Conservation (phyloP, 2,329 filamentous ascomycete species). For the Fusarium burgessii region DNA sequence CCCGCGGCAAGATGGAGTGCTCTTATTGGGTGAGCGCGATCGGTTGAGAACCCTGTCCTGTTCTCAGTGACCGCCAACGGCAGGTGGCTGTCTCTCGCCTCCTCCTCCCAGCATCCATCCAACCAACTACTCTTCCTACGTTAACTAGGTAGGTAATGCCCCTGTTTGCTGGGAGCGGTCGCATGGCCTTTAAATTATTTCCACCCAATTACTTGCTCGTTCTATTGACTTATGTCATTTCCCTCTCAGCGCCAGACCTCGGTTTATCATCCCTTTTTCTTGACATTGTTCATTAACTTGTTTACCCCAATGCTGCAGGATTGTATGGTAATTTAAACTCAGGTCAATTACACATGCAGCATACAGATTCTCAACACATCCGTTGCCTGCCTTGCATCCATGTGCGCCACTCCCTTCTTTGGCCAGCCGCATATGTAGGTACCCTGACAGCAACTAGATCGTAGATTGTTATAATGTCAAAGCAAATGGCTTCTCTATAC, state of each 20-base stretch:
- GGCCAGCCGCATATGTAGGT: conserved; percentile 6
- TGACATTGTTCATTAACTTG: not conserved
- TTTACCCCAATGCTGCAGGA: not conserved
- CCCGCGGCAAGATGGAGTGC: conserved; percentile 44
- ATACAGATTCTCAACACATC: not conserved
- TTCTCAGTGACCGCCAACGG: conserved; percentile 40
- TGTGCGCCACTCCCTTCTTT: conserved; percentile 25
- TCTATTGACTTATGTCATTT: conserved; percentile 17
- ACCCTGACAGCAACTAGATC: not conserved
- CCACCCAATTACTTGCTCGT: conserved; percentile 2
- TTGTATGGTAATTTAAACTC: not conserved
- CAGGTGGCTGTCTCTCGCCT: conserved; percentile 17
- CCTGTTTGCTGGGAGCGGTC: conserved; percentile 6
- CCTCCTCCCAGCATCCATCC: conserved; percentile 1
- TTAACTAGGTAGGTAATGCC: conserved; percentile 1
- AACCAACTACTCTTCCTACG: conserved; percentile 16
- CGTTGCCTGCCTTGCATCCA: conserved; percentile 12
- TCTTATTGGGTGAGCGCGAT: conserved; percentile 33
- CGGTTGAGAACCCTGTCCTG: conserved; percentile 38
- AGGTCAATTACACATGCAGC: not conserved
- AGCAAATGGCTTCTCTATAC: not conserved
- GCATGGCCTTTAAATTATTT: conserved; percentile 23
- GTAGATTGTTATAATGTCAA: not conserved
- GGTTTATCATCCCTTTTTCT: not conserved
- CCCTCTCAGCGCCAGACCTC: not conserved